Evolutionary conservation across 371 early-diverging fungal genomes (phyloP).

Genomic region (Saksenaea oblongispora): DNA sequence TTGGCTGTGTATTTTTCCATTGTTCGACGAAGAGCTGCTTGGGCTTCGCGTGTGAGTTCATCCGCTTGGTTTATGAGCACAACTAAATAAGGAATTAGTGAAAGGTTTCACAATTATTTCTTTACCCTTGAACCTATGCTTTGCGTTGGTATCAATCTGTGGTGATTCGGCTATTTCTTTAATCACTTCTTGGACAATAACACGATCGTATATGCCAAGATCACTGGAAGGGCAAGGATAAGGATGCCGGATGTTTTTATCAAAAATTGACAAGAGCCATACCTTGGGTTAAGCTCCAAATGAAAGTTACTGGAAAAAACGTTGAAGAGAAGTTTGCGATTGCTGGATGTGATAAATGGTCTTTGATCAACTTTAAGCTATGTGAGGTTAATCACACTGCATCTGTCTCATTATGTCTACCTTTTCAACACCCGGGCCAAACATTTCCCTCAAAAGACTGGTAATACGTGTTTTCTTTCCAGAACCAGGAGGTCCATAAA

Average conservation of each 20-base stretch:
- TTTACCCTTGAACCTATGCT: constrained; percentile 83
- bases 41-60: constrained; percentile 90
- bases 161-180: constrained; percentile 99
- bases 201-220: constrained; percentile 94
- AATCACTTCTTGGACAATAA: constrained; percentile 96
- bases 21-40: constrained; percentile 97
- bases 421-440: constrained; percentile 93
- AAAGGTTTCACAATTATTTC: not conserved
- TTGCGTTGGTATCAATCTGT: constrained; percentile 84
- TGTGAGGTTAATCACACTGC: not conserved
- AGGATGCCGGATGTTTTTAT: not conserved
- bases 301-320: constrained; percentile 92
- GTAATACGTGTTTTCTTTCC: constrained; percentile 98
- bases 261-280: constrained; percentile 7
- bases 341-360: constrained; percentile 80
- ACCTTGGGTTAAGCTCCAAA: constrained; percentile 92
- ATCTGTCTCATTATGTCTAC: constrained; percentile 36
- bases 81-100: constrained; percentile 54
- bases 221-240: constrained; percentile 54
- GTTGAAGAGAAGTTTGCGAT: constrained; percentile 82
- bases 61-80: constrained; percentile 98
- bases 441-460: constrained; percentile 84
- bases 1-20: constrained; percentile 99
- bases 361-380: constrained; percentile 91
- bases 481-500: constrained; percentile 96